Conservation (phyloP, 2,329 filamentous ascomycete species). For the Zymoseptoria brevis region DNA sequence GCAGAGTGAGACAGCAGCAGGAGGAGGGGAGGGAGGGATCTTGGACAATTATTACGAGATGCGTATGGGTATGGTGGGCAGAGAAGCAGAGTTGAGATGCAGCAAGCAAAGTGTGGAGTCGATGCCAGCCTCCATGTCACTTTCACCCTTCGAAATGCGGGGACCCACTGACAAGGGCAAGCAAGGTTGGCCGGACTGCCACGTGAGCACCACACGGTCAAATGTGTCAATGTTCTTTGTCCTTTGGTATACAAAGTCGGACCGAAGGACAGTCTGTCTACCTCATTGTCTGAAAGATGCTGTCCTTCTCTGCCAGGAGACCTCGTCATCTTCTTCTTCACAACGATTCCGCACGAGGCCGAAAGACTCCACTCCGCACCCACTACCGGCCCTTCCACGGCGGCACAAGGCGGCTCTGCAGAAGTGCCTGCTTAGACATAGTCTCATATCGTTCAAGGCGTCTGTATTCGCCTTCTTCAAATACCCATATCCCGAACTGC, state of each 20-base stretch:
- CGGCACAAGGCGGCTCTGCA: neutral
- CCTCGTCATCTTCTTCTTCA: neutral
- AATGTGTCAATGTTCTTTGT: neutral
- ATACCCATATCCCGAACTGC: neutral
- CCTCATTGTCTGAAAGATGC: neutral
- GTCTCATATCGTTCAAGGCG: neutral
- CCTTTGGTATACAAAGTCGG: no score
- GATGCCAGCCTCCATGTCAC: neutral
- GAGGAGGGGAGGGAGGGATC: neutral
- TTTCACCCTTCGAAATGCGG: neutral
- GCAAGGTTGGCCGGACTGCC: neutral
- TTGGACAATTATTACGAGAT: neutral
- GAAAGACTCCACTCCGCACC: neutral
- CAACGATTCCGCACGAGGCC: neutral
- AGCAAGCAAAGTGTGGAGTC: neutral
- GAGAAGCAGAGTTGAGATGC: neutral
- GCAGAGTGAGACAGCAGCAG: neutral
- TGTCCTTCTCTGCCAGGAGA: no score
- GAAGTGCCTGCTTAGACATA: neutral
- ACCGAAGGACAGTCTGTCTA: neutral
- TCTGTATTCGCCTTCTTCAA: neutral
- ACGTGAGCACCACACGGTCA: neutral
- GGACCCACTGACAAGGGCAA: neutral
- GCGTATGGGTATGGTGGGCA: neutral
- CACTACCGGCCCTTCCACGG: neutral